Evolutionary conservation across 2,329 filamentous ascomycete species (phyloP).

Genomic region (Macrophomina tecta): DNA sequence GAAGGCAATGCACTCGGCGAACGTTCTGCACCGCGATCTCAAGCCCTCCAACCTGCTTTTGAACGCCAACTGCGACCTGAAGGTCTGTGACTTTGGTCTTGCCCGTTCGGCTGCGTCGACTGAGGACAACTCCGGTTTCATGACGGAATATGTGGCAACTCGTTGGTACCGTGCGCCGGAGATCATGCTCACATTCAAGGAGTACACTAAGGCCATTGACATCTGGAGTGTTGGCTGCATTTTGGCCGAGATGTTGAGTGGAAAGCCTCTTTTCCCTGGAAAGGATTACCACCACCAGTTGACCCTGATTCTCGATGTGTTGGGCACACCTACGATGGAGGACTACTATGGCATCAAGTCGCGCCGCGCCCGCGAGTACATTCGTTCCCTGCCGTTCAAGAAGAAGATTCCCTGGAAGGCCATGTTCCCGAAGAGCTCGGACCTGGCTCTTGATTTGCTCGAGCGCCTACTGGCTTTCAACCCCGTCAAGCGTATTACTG

Average conservation of each 20-base stretch:
- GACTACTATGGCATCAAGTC: slow-evolving; percentile 99
- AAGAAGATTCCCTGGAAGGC: slow-evolving; percentile 99
- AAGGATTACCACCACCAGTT: slow-evolving; percentile 99
- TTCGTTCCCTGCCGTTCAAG: slow-evolving; percentile 97
- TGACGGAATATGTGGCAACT: slow-evolving; percentile 99
- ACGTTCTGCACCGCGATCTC: slow-evolving; percentile 94
- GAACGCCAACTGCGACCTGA: slow-evolving; percentile 98
- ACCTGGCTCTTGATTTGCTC: slow-evolving; percentile 88
- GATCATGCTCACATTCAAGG: slow-evolving; percentile 99
- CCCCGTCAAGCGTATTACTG: slow-evolving; percentile 96
- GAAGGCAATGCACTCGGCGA: slow-evolving; percentile 99
- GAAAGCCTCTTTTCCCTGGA: slow-evolving; percentile 96
- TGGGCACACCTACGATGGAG: slow-evolving; percentile 98
- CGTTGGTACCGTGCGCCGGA: slow-evolving; percentile 99
- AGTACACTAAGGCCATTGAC: slow-evolving; percentile 99
- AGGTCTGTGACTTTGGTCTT: slow-evolving; percentile 98
- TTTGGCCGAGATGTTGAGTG: slow-evolving; percentile 96
- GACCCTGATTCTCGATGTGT: slow-evolving; percentile 94
- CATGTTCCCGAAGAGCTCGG: slow-evolving; percentile 99
- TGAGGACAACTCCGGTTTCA: slow-evolving; percentile 99
- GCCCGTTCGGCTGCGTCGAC: slow-evolving; percentile 94
- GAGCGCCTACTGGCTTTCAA: slow-evolving; percentile 98
- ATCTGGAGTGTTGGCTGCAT: slow-evolving; percentile 99
- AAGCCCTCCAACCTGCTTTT: slow-evolving; percentile 97
- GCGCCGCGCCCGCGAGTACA: slow-evolving; percentile 94